A percentile compares a stretch with the other conserved stretches of the same genome.
Conservation (phyloP, 179 eudicot species). For the Beta macrorhiza region DNA sequence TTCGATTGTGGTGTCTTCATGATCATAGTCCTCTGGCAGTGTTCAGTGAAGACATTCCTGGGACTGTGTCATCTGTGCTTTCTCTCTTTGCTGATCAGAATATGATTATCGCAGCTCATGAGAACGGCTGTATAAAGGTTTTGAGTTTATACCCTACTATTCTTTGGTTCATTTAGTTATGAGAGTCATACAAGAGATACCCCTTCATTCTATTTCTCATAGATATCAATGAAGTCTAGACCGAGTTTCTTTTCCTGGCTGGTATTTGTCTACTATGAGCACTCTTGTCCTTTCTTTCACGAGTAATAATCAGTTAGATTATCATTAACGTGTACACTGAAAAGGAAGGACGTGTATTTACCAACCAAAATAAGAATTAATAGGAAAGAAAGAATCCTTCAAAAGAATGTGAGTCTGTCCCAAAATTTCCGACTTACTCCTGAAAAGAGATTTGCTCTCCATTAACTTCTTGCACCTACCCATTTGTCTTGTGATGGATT, state of each 20-base stretch:
- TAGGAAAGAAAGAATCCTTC: too few species aligned
- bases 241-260: background rate
- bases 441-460: background rate
- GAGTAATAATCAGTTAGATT: background rate
- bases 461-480: too few species aligned
- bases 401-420: background rate
- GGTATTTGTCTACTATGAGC: background rate
- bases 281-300: background rate
- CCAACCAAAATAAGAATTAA: too few species aligned
- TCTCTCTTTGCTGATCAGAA: constrained; percentile 58
- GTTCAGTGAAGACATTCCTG: constrained; percentile 59
- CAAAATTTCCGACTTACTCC: background rate
- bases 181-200: background rate
- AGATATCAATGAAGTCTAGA: background rate
- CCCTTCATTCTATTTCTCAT: background rate
- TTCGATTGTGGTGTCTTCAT: constrained; percentile 77
- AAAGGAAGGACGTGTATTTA: background rate
- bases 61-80: constrained; percentile 57
- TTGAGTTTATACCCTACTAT: constrained; percentile 13
- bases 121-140: constrained; percentile 77
- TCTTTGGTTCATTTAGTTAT: background rate
- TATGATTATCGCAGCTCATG: constrained; percentile 58
- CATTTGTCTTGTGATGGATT: too few species aligned
- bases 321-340: background rate
- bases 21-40: constrained; percentile 81